These are phyloP conservation scores for Cyberlindnera mrakii DNA, from an alignment of 805 yeast species.

Conservation along the genomic window DNA sequence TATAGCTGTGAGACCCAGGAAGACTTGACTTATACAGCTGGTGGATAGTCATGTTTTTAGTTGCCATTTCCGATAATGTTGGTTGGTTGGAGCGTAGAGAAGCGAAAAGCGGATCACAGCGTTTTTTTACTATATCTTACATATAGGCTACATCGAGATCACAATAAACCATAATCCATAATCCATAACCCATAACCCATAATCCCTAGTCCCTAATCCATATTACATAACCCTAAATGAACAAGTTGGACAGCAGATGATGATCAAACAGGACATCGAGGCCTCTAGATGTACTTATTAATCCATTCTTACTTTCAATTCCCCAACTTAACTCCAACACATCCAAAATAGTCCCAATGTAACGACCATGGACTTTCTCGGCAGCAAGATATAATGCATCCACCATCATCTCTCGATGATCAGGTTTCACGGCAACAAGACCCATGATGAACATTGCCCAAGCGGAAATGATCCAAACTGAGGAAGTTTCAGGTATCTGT, in stretches of 20 bases:
- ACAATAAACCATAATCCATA: too few species aligned
- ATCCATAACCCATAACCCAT: too few species aligned
- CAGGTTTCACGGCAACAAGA: constrained; percentile 3
- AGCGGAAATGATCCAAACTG: constrained; percentile 7
- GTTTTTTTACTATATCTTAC: too few species aligned
- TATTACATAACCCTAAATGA: background rate
- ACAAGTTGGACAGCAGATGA: background rate
- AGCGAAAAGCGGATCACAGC: too few species aligned
- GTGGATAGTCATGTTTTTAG: too few species aligned
- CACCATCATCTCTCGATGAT: constrained; percentile 8
- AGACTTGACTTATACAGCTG: too few species aligned
- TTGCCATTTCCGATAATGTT: too few species aligned
- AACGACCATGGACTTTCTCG: constrained; percentile 10
- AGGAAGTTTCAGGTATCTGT: constrained; percentile 5
- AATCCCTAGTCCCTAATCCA: too few species aligned
- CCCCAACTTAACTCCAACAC: constrained; percentile 18
- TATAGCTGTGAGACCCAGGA: too few species aligned
- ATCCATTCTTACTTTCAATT: background rate
- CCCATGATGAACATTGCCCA: constrained; percentile 19
- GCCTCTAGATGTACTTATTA: constrained; percentile 2
- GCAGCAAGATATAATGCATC: constrained; percentile 9
- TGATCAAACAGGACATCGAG: constrained; percentile 7
- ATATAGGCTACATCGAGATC: too few species aligned
- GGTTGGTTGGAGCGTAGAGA: too few species aligned
- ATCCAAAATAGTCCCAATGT: constrained; percentile 10